Evolutionary conservation across 371 early-diverging fungal genomes (phyloP), one percentile per base, ranked within the genome.

Genomic region (Syncephalis fuscata): DNA sequence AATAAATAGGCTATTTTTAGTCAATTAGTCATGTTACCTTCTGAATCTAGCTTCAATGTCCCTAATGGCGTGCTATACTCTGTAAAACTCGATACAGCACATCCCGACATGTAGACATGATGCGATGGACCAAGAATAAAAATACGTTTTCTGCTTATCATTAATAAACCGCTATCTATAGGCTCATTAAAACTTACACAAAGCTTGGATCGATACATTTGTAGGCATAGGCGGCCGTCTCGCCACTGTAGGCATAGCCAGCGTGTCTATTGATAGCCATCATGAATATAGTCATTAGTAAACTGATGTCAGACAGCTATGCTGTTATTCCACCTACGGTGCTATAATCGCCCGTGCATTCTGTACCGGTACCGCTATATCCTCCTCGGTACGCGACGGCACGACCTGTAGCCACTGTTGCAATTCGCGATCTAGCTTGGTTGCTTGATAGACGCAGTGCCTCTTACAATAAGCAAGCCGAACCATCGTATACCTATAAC

Each of bases 81-180:
- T 14, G 54, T 54, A 49, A 82, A 88, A 40, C 53, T 55, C 0
- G 88, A 73, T 27, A 96, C 50, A 0, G 87, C 85, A 52, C 92
- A 92, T 1, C 76, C 74, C 41, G 71, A 58, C 20, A 94, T 59
- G 50, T 85, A 86, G 36, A 74, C 73, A 53, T 91, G 88, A 63
- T 96, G 96, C 1, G 89, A 87, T 1, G 96, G 96, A 0, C 94
- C 95, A 2, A 92, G 72, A 7, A 94, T 66, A 56, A 91, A 88
- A 3, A 94, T 80, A 2, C 86, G 83, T 50, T 79, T 68, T 48
- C 84, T 84, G 10, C 4, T 11, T 16, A 26, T 32, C 24, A 22
- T 22, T 19, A 15, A 24, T 15, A 19, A 19, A 37, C 7, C 14
- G 20, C 3, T n/a, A 32, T 3, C 17, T 16, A 22, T 43, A 3